A percentile compares a stretch with the other conserved stretches of the same genome.
Evolutionary conservation across 2,329 filamentous ascomycete genomes (phyloP).

Genomic region (Stenocarpella maydis): DNA sequence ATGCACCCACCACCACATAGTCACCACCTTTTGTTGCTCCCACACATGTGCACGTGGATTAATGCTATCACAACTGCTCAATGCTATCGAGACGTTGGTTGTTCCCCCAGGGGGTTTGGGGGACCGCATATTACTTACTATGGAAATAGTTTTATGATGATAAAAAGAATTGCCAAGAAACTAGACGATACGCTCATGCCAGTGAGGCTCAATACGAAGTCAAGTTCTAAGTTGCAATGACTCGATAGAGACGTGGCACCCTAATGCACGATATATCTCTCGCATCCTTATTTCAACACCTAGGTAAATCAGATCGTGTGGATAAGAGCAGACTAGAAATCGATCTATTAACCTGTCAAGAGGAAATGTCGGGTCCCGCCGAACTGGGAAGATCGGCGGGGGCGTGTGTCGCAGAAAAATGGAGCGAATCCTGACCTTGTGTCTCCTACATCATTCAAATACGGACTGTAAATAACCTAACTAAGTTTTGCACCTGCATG

Average conservation of each 20-base stretch:
- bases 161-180: background rate
- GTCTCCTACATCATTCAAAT: no score
- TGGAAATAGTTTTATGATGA: no score
- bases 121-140: background rate
- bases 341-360: background rate
- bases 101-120: background rate
- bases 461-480: no score
- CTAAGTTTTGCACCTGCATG: no score
- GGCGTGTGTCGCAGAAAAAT: background rate
- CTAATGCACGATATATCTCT: background rate
- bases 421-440: background rate
- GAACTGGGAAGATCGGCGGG: background rate
- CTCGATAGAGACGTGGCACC: background rate
- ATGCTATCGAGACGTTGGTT: background rate
- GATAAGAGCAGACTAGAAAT: background rate
- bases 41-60: background rate
- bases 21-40: background rate
- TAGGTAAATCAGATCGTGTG: background rate
- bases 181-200: background rate
- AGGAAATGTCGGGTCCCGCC: background rate
- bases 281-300: background rate
- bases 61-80: background rate
- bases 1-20: no score
- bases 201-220: no score
- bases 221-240: background rate